These are phyloP conservation scores for Lepiota subincarnata DNA, from an alignment of 768 basidiomycete species.

Conservation along the genomic window DNA sequence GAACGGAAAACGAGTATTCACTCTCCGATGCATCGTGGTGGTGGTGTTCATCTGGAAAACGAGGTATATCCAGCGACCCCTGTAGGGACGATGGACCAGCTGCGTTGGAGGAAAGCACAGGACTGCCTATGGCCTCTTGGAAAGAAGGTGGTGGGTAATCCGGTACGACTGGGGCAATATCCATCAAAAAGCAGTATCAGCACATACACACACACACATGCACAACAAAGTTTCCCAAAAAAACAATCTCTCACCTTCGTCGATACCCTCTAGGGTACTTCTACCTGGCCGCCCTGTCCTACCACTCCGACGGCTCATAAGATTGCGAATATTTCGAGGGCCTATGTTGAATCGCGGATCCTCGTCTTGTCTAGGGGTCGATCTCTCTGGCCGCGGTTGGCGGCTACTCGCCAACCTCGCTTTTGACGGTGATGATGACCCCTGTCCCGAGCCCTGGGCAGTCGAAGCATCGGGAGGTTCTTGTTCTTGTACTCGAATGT, in stretches of 20 bases:
- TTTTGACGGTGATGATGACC: conserved; percentile 8
- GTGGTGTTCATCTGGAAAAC: background rate
- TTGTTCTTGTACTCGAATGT: conserved; percentile 39
- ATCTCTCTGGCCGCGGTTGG: conserved; percentile 1
- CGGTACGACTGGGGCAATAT: conserved; percentile 36
- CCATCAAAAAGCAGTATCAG: background rate
- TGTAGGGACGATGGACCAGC: conserved; percentile 18
- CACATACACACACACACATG: conserved; percentile 1
- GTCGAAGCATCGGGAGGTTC: conserved; percentile 31
- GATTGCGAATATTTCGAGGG: conserved; percentile 26
- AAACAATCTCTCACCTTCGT: conserved; percentile 20
- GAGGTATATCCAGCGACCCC: conserved; percentile 3
- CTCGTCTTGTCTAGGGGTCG: conserved; percentile 33
- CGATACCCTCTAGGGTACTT: conserved; percentile 21
- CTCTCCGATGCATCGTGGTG: conserved; percentile 9
- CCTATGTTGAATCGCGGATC: conserved; percentile 46
- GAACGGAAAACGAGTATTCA: background rate
- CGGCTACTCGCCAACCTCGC: conserved; percentile 9
- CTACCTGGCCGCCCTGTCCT: conserved; percentile 24
- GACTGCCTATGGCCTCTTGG: conserved; percentile 58
- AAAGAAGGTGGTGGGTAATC: conserved; percentile 77
- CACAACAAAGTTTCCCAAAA: too few species aligned
- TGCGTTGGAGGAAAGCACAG: conserved; percentile 27
- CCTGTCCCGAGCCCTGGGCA: background rate
- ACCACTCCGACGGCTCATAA: conserved; percentile 22